Conservation (phyloP, 2,329 filamentous ascomycete species). For the Pseudocercospora vitis region DNA sequence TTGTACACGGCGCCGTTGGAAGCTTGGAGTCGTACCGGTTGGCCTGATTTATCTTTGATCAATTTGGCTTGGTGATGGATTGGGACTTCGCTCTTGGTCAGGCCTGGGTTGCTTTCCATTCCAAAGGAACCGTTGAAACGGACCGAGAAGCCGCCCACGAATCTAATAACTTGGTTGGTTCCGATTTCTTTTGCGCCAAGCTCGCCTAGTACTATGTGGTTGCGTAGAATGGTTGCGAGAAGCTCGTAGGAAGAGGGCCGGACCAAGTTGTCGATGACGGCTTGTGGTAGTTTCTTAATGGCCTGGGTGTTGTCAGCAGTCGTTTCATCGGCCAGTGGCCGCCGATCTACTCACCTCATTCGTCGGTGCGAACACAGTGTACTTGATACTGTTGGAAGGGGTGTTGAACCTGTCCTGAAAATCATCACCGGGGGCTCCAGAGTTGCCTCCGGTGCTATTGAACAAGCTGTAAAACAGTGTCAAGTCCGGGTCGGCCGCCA, state of each 20-base stretch:
- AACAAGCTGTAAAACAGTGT: constrained; percentile 17
- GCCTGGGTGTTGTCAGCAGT: constrained; percentile 7
- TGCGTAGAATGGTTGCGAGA: constrained; percentile 17
- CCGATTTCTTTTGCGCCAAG: constrained; percentile 6
- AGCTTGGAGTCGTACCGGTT: constrained; percentile 5
- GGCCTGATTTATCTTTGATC: constrained; percentile 8
- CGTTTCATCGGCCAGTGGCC: neutral
- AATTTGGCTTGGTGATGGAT: constrained; percentile 9
- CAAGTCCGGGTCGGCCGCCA: constrained; percentile 13
- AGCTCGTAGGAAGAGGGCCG: constrained; percentile 15
- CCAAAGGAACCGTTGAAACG: constrained; percentile 8
- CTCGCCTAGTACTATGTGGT: constrained; percentile 16
- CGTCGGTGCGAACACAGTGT: constrained; percentile 22
- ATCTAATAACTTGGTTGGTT: neutral
- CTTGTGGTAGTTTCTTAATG: constrained; percentile 11
- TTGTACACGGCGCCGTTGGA: constrained; percentile 21
- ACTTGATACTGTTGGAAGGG: constrained; percentile 9
- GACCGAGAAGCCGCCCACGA: constrained; percentile 19
- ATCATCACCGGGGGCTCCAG: constrained; percentile 16
- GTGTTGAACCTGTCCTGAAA: constrained; percentile 25
- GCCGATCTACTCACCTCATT: constrained; percentile 10
- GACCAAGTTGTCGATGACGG: constrained; percentile 8
- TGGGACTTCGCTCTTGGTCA: neutral
- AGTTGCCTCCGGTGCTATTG: constrained; percentile 18
- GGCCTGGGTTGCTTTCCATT: constrained; percentile 18